These are phyloP conservation scores for Xylaria digitata DNA, from an alignment of 2,329 filamentous ascomycete species.

Conservation along the genomic window DNA sequence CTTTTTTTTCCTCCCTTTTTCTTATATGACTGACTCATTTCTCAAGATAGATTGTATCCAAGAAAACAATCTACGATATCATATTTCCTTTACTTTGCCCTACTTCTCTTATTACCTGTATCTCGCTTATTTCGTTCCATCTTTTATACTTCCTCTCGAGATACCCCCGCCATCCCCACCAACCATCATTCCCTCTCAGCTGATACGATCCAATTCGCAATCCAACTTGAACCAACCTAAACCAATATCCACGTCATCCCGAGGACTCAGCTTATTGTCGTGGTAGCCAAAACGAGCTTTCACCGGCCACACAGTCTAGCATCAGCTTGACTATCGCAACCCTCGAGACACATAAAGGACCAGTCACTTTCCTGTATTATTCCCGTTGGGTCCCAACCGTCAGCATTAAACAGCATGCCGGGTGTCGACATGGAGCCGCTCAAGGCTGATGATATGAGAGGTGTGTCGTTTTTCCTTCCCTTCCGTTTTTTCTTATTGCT, in stretches of 20 bases:
- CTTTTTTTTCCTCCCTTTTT: conserved; percentile 13
- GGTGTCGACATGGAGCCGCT: conserved; percentile 51
- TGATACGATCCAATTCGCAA: not conserved
- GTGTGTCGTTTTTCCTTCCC: conserved; percentile 44
- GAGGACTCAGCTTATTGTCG: not conserved
- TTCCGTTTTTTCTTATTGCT: too few relatives aligned
- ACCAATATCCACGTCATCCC: not conserved
- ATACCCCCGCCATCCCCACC: not conserved
- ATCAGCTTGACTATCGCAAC: not conserved
- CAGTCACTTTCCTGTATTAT: conserved; percentile 17
- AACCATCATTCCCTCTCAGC: not conserved
- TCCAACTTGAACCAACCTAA: not conserved
- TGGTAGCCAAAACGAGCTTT: conserved; percentile 10
- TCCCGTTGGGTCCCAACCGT: conserved; percentile 23
- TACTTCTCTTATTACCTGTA: not conserved
- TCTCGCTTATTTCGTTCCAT: not conserved
- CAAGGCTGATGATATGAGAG: conserved; percentile 54
- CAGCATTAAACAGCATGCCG: conserved; percentile 48
- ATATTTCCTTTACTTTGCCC: not conserved
- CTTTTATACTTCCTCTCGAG: conserved; percentile 6
- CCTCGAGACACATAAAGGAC: not conserved
- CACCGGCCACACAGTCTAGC: not conserved
- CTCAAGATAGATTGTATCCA: not conserved
- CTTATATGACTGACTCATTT: conserved; percentile 21
- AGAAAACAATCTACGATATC: not conserved